A percentile compares a stretch with the other conserved stretches of the same genome.
Evolutionary conservation across 257 asterid species (phyloP).

Genomic region (Avicennia marina): DNA sequence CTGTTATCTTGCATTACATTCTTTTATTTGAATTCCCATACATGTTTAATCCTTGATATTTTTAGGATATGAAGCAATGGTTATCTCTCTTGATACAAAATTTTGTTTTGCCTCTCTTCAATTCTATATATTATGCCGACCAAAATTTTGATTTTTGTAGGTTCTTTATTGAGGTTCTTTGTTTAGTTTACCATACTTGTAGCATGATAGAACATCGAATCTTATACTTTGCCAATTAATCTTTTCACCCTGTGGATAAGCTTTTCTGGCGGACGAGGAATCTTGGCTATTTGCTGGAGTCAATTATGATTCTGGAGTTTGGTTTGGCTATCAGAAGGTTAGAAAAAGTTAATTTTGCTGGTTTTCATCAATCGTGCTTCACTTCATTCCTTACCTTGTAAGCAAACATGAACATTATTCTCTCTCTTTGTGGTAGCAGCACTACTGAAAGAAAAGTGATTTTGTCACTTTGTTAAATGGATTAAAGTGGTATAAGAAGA

Average conservation of each 20-base stretch:
- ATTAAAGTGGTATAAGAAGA: no score
- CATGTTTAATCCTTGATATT: background rate
- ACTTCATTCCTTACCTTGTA: no score
- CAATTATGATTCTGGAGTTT: slow-evolving; percentile 86
- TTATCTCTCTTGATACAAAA: no score
- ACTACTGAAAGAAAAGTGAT: no score
- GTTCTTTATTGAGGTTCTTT: background rate
- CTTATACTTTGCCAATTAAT: slow-evolving; percentile 13
- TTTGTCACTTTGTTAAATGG: no score
- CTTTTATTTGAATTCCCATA: background rate
- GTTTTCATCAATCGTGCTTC: slow-evolving; percentile 7
- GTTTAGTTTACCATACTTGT: slow-evolving; percentile 10
- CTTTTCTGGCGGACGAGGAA: slow-evolving; percentile 93
- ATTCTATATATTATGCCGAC: no score
- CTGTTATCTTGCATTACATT: no score
- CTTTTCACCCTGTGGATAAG: slow-evolving; percentile 34
- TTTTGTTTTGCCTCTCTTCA: no score
- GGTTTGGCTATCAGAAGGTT: slow-evolving; percentile 87
- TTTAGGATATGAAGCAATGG: background rate
- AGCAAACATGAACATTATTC: background rate
- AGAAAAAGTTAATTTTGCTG: slow-evolving; percentile 24
- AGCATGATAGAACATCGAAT: background rate
- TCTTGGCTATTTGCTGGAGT: slow-evolving; percentile 88
- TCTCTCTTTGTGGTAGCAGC: background rate
- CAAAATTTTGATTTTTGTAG: background rate